Base-by-base conservation (phyloP, 2,329 filamentous ascomycete genomes). In the Paecilomyces dactylethromorphus region DNA sequence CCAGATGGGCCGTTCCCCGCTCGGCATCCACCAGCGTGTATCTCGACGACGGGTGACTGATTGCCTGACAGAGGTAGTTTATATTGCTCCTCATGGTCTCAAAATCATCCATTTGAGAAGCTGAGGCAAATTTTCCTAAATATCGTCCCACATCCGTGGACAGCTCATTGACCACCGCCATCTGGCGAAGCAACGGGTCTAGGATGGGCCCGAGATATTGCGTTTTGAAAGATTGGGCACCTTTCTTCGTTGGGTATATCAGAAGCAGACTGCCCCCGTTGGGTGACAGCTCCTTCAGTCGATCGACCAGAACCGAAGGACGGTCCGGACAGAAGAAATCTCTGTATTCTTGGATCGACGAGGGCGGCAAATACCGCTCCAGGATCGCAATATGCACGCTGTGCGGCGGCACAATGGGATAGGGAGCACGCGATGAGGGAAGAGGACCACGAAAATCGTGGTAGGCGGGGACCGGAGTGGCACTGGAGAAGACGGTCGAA, bases 311-410 rank as follows among this genome's bases (percentile, higher is more conserved):
- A 54, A 85, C 76, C 0, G 85, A 87, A 2, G 79, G 80, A 3
- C 82, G 80, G 52, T 74, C 77, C 2, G 78, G 72, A 15, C 74
- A 77, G 68, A 87, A 87, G 66, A 87, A 79, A 62, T 85, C 81
- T 32, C 76, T 71, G 60, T 85, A 85, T 66, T 88, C 85, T 63
- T 83, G 79, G 0, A 74, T 67, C 22, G 80, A 84, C 0, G 83
- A 80, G 2, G 85, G 85, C 18, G 85, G 85, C n/a, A 88, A 84
- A 68, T 86, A 87, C 39, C 85, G 81, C 71, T 88, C 85, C 3
- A 87, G 78, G 12, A 87, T 77, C 1, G 84, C 83, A 49, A 87
- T 74, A 57, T 87, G 79, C 61, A 87, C 82, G 55, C 81, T 84
- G 18, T 79, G 79, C 0, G 84, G 85, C 5, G 84, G 81, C 1